These are phyloP conservation scores for Ustilago crameri DNA, from an alignment of 1,284 basidiomycete species.

Conservation along the genomic window DNA sequence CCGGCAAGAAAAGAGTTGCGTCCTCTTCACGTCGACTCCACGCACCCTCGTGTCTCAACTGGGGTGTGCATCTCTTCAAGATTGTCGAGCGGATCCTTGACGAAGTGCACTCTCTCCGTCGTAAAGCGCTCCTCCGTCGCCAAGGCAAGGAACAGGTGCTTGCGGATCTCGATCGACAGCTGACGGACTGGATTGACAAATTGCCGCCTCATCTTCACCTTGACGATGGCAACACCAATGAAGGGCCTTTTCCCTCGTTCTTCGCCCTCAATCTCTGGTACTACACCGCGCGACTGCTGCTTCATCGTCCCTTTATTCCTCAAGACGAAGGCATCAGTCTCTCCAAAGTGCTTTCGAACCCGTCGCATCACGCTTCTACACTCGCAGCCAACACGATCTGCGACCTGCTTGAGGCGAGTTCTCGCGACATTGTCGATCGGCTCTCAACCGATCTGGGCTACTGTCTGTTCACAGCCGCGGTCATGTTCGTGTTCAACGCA, in stretches of 20 bases:
- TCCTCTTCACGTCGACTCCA: conserved; percentile 30
- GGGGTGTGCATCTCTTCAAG: conserved; percentile 57
- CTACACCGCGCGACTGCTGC: conserved; percentile 53
- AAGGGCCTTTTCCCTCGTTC: conserved; percentile 52
- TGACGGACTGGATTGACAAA: conserved; percentile 51
- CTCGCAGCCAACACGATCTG: conserved; percentile 57
- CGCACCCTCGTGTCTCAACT: conserved; percentile 57
- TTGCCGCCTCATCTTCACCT: conserved; percentile 52
- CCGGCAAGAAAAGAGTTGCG: not conserved
- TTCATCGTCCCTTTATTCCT: conserved; percentile 63
- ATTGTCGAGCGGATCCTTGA: conserved; percentile 60
- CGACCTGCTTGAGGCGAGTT: conserved; percentile 49
- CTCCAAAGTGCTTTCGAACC: conserved; percentile 50
- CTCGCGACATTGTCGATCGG: conserved; percentile 53
- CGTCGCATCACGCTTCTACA: conserved; percentile 49
- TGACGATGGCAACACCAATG: conserved; percentile 31
- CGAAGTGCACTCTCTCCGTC: conserved; percentile 57
- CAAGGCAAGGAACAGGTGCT: conserved; percentile 51
- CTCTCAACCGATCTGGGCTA: conserved; percentile 59
- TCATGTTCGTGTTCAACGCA: conserved; percentile 63
- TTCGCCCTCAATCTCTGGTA: conserved; percentile 60
- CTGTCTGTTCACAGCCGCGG: conserved; percentile 61
- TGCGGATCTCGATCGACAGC: conserved; percentile 52
- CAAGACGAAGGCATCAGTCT: conserved; percentile 54
- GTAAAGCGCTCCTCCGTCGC: conserved; percentile 54